Evolutionary conservation across 345 rosid species (phyloP), one percentile per base, ranked within the genome.

Genomic region (Bretschneidera sinensis): DNA sequence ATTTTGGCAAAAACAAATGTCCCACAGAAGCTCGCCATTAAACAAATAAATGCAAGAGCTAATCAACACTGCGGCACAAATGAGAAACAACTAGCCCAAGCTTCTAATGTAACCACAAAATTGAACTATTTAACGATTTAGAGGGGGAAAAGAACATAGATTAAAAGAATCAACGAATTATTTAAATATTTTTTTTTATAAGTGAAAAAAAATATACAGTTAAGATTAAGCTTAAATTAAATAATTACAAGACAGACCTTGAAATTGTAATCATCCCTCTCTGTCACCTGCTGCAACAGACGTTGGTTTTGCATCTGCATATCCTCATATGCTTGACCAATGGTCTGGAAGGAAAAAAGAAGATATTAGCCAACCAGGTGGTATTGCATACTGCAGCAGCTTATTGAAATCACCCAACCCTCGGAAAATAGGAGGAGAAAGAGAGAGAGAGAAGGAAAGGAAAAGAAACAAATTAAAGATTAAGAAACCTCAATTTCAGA

Each of bases 311-410:
- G 99, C 28, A 85, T 76, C 82, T 85, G 97, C 99, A 90, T 87
- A 71, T 87, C 97, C 76, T 90, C 96, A 58, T 87, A 94, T 61
- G 97, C 96, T 82, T 89, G 96, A 68, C 96, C 99, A 53, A 94
- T 81, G 54, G 90, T 94, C 99, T 94, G 76, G 33, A 69, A 65
- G 21, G 59, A 55, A 54, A 25, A 48, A 66, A 39, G 31, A 57
- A 39, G 17, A 49, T 60, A 24, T 60, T 59, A 59, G 24, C 53
- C 25, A 63, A 21, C 50, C 60, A 6, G 31, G 21, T 43, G 24
- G 20, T 39, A 31, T 21, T 21, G 21, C 22, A 59, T 21, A 43
- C 34, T 28, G 24, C n/a, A 43, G 49, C 33, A 23, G 21, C 48
- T 51, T 56, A 15, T 35, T 45, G 34, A 54, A n/a, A 31, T n/a